Evolutionary conservation across 106 monocot genomes (phyloP), one percentile per base, ranked within the genome.

Genomic region (Allium sativum): DNA sequence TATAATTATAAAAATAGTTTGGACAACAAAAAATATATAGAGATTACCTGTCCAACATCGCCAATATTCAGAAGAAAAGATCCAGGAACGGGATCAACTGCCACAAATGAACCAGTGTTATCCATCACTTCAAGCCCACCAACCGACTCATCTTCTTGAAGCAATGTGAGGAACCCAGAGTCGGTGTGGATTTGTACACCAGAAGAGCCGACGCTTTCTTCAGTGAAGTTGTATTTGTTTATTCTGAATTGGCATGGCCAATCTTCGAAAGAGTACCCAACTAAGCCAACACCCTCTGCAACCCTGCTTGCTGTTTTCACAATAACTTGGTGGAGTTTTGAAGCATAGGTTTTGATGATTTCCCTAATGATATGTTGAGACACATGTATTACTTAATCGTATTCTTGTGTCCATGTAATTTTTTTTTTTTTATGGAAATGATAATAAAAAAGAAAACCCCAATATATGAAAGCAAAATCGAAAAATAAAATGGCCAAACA

Each of bases 81-180:
- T 9, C 75, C 82, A 14, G 86, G 82, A 44, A 79, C 53, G 42
- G 79, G 73, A 61, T 87, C 76, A 44, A 87, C 82, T 60, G 73
- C 31, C 4, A 68, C 19, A 22, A 75, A 87, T 11, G 31, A 18
- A 12, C 79, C 82, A 18, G 42, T 44, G 5, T 40, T 12, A 54
- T 82, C 65, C 79, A 87, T 79, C 12, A 87, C 58, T 68, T 87
- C 86, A 10, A 86, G 75, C 10, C 86, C 86, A 14, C 81, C 80
- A 21, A 85, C 76, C 40, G 59, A 77, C 12, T 81, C 81, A 40
- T 85, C 85, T 61, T 85, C 86, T 70, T 87, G 82, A 13, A 87
- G 82, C 47, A 87, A 67, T 7, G 82, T 87, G 60, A 82, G 72
- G 76, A 82, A 87, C 31, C 73, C 56, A 4, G 72, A 67, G 53